Conservation (phyloP, 805 yeast species). For the Limtongozyma cylindracea region DNA sequence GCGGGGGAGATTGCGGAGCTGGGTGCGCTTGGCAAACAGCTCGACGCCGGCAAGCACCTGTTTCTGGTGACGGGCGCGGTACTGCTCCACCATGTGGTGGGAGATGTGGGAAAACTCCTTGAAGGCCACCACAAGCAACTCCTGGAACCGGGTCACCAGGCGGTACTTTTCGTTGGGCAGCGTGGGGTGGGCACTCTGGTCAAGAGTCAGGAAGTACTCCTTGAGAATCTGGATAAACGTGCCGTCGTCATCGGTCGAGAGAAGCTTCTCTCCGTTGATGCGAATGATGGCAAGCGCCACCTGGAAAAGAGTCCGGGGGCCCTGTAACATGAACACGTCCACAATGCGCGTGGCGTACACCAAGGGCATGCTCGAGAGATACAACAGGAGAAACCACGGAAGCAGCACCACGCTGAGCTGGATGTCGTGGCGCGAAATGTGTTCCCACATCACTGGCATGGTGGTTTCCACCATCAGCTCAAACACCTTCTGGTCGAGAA, state of each 20-base stretch:
- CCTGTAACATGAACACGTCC: conserved; percentile 77
- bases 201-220: conserved; percentile 53
- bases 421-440: conserved; percentile 54
- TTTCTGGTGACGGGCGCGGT: conserved; percentile 45
- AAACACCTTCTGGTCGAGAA: conserved; percentile 81
- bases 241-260: conserved; percentile 77
- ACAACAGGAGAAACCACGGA: conserved; percentile 89
- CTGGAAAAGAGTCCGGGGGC: conserved; percentile 74
- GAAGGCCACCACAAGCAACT: conserved; percentile 73
- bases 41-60: conserved; percentile 72
- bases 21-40: conserved; percentile 76
- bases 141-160: conserved; percentile 67
- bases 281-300: conserved; percentile 80
- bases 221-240: conserved; percentile 69
- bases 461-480: conserved; percentile 76
- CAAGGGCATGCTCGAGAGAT: conserved; percentile 81
- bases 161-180: conserved; percentile 37
- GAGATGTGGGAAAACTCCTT: conserved; percentile 68
- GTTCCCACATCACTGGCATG: conserved; percentile 75
- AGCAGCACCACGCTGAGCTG: conserved; percentile 81
- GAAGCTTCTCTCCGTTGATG: conserved; percentile 63
- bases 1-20: conserved; percentile 64
- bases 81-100: conserved; percentile 44
- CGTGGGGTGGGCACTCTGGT: conserved; percentile 55
- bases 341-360: conserved; percentile 80